Evolutionary conservation across 73 alveolate species (phyloP), one percentile per base, ranked within the genome.

Genomic region (Symbiodinium natans): DNA sequence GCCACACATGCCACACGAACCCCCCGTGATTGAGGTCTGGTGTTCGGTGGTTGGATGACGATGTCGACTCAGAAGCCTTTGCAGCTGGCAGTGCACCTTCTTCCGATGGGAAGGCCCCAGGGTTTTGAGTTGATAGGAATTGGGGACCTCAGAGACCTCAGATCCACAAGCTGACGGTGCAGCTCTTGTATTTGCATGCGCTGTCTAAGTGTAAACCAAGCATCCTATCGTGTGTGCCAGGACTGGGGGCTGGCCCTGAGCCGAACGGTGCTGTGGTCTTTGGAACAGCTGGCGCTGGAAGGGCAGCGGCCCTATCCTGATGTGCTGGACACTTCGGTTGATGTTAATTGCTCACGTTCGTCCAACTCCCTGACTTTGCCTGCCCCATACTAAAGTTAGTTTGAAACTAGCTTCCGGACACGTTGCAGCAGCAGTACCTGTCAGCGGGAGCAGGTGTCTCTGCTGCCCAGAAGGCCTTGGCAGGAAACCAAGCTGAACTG

Each of bases 211-310:
- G 40, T 11, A 15, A 56, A 9, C 75, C 10, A 9, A 56, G 75
- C 75, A 46, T 19, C 17, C 33, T 9, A 59, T 59, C 7, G 82
- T 29, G 82, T 31, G 29, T 4, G 48, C 42, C 84, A 90, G 97
- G 97, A 90, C 46, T 90, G 97, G 97, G 97, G 97, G 34, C 97
- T 90, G 34, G 88, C 97, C 29, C 88, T 90, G 41, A 90, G 88
- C 88, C 33, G 97, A 41, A 71, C 97, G 10, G 97, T 90, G 36
- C 89, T 90, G 41, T 90, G 97, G 97, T 38, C 89, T 3, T 31
- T 90, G 48, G 97, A 90, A 89, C 97, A 90, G 89, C 36, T 90
- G 83, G 97, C 97, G 39, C 80, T 90, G 77, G 97, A 68, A 85
- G 97, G 97, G 89, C 42, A 34, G 17, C 39, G 83, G 56, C 48